phyloP scores from a whole-genome alignment of 1,284 basidiomycete genomes.

The Moesziomyces sp. region DNA sequence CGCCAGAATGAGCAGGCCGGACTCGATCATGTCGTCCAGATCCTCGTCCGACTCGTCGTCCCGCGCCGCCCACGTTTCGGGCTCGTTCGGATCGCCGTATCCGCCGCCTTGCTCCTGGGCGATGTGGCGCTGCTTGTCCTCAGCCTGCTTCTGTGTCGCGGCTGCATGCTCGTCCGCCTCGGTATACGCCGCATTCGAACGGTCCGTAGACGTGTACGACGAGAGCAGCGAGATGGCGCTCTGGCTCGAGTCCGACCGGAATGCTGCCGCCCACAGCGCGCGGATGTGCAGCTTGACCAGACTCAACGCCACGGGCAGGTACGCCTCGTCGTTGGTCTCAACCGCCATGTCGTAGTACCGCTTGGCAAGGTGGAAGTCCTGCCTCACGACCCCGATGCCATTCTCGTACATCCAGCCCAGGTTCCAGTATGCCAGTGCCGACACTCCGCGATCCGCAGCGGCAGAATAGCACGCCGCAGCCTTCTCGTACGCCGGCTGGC shows the following conservation, averaged over 20 bases:
- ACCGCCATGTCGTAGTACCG: constrained; percentile 91
- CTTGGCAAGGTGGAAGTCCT: constrained; percentile 94
- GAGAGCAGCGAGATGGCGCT: constrained; percentile 55
- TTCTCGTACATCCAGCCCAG: constrained; percentile 99
- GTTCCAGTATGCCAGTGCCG: constrained; percentile 97
- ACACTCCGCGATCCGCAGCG: constrained; percentile 85
- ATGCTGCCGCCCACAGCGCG: constrained; percentile 76
- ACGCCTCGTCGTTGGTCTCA: constrained; percentile 87
- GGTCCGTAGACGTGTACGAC: constrained; percentile 30
- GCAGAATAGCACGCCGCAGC: constrained; percentile 93
- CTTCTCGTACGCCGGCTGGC: constrained; percentile 79
- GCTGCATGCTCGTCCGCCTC: constrained; percentile 55
- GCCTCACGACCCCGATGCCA: constrained; percentile 81
- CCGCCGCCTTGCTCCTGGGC: constrained; percentile 34
- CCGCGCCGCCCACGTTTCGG: constrained; percentile 44
- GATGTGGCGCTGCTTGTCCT: constrained; percentile 23
- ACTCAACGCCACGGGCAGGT: constrained; percentile 84
- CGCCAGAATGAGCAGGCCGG: constrained; percentile 51
- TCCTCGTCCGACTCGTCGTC: constrained; percentile 43
- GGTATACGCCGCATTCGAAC: constrained; percentile 43
- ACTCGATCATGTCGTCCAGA: constrained; percentile 59
- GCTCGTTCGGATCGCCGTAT: constrained; percentile 51
- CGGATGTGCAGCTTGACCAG: constrained; percentile 83
- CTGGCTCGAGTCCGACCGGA: constrained; percentile 47
- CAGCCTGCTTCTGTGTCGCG: constrained; percentile 18